phyloP scores from a whole-genome alignment of 116 monocot species.

The Trichopus zeylanicus region DNA sequence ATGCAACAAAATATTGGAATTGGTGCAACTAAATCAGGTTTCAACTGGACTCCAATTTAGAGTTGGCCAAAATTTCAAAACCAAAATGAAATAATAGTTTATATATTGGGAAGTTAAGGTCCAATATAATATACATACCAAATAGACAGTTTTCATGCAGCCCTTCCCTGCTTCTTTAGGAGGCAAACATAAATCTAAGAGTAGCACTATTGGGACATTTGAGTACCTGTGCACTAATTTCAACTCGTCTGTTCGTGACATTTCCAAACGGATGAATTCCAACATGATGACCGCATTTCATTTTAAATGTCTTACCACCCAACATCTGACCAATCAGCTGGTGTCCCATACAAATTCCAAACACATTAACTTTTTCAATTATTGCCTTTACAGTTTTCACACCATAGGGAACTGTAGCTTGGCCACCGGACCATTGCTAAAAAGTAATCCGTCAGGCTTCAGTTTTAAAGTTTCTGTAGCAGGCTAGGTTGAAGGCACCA shows the following conservation, averaged over 20 bases:
- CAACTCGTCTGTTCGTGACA: constrained; percentile 59
- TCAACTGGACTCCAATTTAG: no score
- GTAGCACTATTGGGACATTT: background rate
- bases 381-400: constrained; percentile 86
- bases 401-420: constrained; percentile 91
- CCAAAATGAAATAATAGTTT: no score
- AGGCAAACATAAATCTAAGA: background rate
- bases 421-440: constrained; percentile 98
- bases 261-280: constrained; percentile 91
- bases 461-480: constrained; percentile 56
- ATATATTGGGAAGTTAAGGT: no score
- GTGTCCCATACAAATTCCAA: constrained; percentile 99
- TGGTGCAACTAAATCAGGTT: no score
- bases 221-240: constrained; percentile 94
- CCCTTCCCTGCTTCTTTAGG: background rate
- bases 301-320: constrained; percentile 95
- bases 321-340: constrained; percentile 94
- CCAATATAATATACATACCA: no score
- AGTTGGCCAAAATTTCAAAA: no score
- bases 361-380: constrained; percentile 83
- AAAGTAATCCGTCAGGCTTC: constrained; percentile 91
- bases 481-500: constrained; percentile 90
- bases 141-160: background rate
- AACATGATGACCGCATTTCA: constrained; percentile 99
- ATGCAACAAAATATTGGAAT: no score